A percentile compares a stretch with the other conserved stretches of the same genome.
phyloP scores from a whole-genome alignment of 108 stramenopile species.

The Discostella pseudostelligera region DNA sequence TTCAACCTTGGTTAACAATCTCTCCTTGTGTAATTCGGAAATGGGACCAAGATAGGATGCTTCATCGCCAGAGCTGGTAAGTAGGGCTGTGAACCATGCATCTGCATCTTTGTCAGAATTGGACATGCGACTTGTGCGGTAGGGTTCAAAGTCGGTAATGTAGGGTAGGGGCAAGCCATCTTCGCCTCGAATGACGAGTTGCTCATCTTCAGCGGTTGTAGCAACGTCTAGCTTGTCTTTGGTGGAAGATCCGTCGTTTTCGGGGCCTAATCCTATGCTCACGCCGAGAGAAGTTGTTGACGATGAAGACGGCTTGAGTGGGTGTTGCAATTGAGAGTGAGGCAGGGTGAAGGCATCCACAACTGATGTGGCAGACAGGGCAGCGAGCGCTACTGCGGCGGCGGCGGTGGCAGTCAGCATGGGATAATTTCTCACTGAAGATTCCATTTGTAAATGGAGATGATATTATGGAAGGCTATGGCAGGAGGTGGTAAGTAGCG shows the following conservation, averaged over 20 bases:
- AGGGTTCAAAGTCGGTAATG: constrained; percentile 72
- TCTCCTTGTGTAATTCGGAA: constrained; percentile 19
- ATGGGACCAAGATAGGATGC: constrained; percentile 34
- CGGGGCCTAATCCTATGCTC: constrained; percentile 46
- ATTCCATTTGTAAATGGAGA: constrained; percentile 1
- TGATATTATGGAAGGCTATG: no score
- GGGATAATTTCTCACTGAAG: constrained; percentile 9
- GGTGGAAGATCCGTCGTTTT: constrained; percentile 7
- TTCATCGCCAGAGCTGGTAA: constrained; percentile 21
- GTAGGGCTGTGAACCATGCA: constrained; percentile 66
- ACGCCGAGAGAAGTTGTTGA: constrained; percentile 21
- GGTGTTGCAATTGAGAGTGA: neutral
- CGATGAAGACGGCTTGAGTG: neutral
- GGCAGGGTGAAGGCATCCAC: constrained; percentile 5
- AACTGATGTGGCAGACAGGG: neutral
- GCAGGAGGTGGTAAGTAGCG: no score
- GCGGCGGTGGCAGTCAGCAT: neutral
- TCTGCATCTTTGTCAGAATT: constrained; percentile 69
- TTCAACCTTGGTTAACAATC: constrained; percentile 23
- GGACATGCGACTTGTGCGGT: constrained; percentile 60
- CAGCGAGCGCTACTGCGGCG: neutral
- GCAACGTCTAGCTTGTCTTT: neutral
- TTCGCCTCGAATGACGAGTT: constrained; percentile 26
- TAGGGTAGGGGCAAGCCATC: constrained; percentile 30
- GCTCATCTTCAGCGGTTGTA: neutral